Evolutionary conservation across 2,329 filamentous ascomycete species (phyloP).

Genomic region (Verticillium nubilum): DNA sequence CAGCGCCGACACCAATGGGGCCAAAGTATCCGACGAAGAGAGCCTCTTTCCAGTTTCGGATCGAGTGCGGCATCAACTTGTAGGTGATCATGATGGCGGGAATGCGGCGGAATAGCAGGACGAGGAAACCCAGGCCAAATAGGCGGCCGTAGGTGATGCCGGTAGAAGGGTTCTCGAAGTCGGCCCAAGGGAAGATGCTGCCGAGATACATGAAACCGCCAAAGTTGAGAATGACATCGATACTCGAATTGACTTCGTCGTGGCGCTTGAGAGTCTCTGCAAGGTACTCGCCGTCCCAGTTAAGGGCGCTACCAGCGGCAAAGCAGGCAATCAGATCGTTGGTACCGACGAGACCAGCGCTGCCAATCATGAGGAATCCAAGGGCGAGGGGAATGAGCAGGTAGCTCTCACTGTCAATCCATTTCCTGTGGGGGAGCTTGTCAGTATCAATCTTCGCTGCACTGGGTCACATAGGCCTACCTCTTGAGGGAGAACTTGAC

Average conservation of each 20-base stretch:
- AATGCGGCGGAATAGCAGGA: slow-evolving; percentile 50
- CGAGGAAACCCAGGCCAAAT: slow-evolving; percentile 43
- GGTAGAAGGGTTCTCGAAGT: slow-evolving; percentile 47
- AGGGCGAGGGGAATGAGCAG: slow-evolving; percentile 45
- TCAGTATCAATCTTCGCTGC: background rate
- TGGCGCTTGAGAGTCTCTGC: slow-evolving; percentile 49
- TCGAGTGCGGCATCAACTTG: slow-evolving; percentile 47
- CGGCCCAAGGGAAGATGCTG: slow-evolving; percentile 46
- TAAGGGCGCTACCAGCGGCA: slow-evolving; percentile 51
- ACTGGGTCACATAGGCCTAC: slow-evolving; percentile 9
- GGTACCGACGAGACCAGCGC: slow-evolving; percentile 50
- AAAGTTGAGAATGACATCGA: slow-evolving; percentile 55
- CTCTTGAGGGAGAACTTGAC: slow-evolving; percentile 35
- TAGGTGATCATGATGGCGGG: slow-evolving; percentile 49
- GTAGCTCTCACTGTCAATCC: slow-evolving; percentile 52
- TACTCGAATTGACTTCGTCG: slow-evolving; percentile 54
- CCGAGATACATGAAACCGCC: slow-evolving; percentile 57
- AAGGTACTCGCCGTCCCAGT: slow-evolving; percentile 58
- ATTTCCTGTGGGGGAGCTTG: slow-evolving; percentile 29
- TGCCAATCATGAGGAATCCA: slow-evolving; percentile 53
- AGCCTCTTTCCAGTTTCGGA: slow-evolving; percentile 50
- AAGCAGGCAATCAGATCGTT: slow-evolving; percentile 59
- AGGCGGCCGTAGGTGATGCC: slow-evolving; percentile 47
- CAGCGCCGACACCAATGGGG: slow-evolving; percentile 70
- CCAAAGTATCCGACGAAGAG: slow-evolving; percentile 65